Conservation (phyloP, 148 eudicot genomes). For the Camellia lanceoleosa region DNA sequence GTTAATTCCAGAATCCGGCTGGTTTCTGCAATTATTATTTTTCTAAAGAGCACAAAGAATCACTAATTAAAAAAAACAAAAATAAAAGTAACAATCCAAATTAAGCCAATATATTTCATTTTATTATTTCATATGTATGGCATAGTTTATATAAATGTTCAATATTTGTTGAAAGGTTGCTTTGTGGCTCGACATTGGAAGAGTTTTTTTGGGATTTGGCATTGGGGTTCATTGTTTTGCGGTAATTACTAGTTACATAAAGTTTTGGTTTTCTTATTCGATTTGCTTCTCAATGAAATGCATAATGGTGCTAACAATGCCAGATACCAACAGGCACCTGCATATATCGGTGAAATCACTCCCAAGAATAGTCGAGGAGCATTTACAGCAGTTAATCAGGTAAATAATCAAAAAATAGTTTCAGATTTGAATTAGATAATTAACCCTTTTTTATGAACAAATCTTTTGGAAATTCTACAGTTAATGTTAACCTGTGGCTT, state of each 20-base stretch:
- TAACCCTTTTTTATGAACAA: neutral
- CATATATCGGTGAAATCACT: constrained; percentile 52
- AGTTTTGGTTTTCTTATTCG: neutral
- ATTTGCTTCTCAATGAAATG: neutral
- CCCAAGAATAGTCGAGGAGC: constrained; percentile 54
- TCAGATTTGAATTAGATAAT: neutral
- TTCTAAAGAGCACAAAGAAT: too few relatives aligned
- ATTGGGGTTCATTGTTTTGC: constrained; percentile 32
- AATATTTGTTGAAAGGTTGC: constrained; percentile 29
- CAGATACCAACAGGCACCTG: constrained; percentile 34
- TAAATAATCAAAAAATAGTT: neutral
- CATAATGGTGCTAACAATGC: neutral
- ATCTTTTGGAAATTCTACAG: constrained; percentile 19
- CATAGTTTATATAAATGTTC: neutral
- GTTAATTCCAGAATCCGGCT: too few relatives aligned
- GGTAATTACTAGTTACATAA: constrained; percentile 25
- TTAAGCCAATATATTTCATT: neutral
- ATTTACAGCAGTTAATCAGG: constrained; percentile 24
- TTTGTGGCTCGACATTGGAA: constrained; percentile 50
- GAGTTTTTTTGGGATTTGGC: constrained; percentile 45
- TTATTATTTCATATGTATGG: neutral
- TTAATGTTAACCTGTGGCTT: constrained; percentile 32
- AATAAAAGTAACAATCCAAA: too few relatives aligned
- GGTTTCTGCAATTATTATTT: too few relatives aligned
- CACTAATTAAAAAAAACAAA: too few relatives aligned